Percentiles rank a stretch among this genome's conserved stretches.
Evolutionary conservation across 2,329 filamentous ascomycete species (phyloP).

Genomic region (Aspergillus carbonarius): DNA sequence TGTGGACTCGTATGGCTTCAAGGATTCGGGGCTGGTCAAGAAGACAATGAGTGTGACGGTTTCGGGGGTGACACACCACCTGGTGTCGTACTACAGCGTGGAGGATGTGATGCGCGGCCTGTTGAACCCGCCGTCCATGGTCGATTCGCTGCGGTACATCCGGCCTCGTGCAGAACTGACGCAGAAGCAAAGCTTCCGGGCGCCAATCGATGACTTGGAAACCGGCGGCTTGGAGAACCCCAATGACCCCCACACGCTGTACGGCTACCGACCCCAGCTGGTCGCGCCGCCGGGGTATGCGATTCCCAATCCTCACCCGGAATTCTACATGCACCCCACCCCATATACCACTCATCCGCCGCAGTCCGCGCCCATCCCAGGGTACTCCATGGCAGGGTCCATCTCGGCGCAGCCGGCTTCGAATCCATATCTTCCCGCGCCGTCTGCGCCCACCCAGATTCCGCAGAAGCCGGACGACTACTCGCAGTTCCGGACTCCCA

Average conservation of each 20-base stretch:
- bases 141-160: constrained; percentile 52
- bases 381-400: constrained; percentile 36
- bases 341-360: constrained; percentile 37
- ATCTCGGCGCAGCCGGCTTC: constrained; percentile 35
- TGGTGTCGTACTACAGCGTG: constrained; percentile 85
- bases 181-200: constrained; percentile 64
- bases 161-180: constrained; percentile 59
- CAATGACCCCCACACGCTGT: constrained; percentile 40
- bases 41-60: constrained; percentile 85
- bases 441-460: constrained; percentile 29
- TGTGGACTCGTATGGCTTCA: constrained; percentile 88
- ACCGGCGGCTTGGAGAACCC: constrained; percentile 39
- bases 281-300: constrained; percentile 36
- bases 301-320: constrained; percentile 34
- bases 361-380: constrained; percentile 33
- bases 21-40: constrained; percentile 78
- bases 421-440: constrained; percentile 39
- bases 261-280: constrained; percentile 43
- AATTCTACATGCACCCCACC: constrained; percentile 39
- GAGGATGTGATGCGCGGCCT: constrained; percentile 69
- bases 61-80: constrained; percentile 73
- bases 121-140: constrained; percentile 59
- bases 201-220: constrained; percentile 63
- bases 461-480: constrained; percentile 41
- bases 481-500: constrained; percentile 30